Conservation (phyloP, 495 filamentous ascomycete genomes). For the Daldinia grandis region DNA sequence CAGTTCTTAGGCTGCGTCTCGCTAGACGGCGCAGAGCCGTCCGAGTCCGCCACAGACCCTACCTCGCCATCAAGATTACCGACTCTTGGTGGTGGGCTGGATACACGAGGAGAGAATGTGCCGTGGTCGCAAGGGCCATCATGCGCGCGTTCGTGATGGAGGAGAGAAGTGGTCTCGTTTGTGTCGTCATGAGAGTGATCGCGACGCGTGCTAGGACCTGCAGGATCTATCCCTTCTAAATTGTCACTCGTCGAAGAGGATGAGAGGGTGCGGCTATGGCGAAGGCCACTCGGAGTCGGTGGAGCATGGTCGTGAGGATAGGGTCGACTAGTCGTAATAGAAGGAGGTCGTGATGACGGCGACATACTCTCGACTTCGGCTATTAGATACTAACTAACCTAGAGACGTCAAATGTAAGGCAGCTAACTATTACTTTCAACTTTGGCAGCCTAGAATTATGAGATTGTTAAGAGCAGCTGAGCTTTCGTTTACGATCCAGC, state of each 20-base stretch:
- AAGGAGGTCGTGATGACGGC: constrained; percentile 24
- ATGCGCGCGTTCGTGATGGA: constrained; percentile 52
- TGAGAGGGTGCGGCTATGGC: constrained; percentile 54
- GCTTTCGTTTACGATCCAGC: not conserved
- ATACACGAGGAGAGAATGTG: constrained; percentile 76
- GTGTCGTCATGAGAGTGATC: constrained; percentile 41
- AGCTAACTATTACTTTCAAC: not conserved
- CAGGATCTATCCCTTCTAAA: constrained; percentile 21
- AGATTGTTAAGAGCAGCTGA: not conserved
- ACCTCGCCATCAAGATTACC: constrained; percentile 45
- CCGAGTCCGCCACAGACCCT: constrained; percentile 36
- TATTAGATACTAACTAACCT: not conserved
- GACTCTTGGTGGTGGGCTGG: constrained; percentile 57
- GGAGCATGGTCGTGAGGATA: constrained; percentile 49
- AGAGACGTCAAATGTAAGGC: not conserved
- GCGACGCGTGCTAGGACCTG: constrained; percentile 29
- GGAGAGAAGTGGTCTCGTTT: constrained; percentile 56
- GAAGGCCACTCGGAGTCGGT: constrained; percentile 53
- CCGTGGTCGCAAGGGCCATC: constrained; percentile 73
- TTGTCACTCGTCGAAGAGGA: constrained; percentile 43
- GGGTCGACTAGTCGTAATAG: constrained; percentile 23
- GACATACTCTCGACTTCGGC: constrained; percentile 19
- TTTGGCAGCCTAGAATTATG: not conserved
- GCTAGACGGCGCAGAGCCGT: constrained; percentile 27
- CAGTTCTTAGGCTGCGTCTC: constrained; percentile 44